phyloP scores from a whole-genome alignment of 2,329 filamentous ascomycete genomes.

The Ramichloridium luteum region DNA sequence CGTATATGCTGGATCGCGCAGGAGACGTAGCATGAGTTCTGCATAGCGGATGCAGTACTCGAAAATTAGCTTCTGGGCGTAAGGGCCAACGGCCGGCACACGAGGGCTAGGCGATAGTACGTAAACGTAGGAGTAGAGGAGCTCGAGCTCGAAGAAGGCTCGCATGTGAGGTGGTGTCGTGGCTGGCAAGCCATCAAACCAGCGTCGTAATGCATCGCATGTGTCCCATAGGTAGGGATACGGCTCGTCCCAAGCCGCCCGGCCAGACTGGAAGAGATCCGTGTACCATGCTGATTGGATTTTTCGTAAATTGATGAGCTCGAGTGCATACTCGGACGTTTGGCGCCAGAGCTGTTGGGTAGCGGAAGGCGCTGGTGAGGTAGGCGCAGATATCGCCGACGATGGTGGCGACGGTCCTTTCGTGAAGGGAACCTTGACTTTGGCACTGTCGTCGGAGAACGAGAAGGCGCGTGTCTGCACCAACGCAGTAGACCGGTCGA shows the following conservation, averaged over 20 bases:
- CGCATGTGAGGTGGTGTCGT: slow-evolving; percentile 53
- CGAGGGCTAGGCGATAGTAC: slow-evolving; percentile 70
- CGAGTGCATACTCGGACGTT: slow-evolving; percentile 56
- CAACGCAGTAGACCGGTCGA: slow-evolving; percentile 85
- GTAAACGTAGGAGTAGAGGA: slow-evolving; percentile 84
- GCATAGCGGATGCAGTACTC: slow-evolving; percentile 78
- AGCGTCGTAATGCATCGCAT: slow-evolving; percentile 64
- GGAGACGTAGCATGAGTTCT: slow-evolving; percentile 56
- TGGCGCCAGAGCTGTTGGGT: slow-evolving; percentile 33
- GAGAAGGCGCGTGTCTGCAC: slow-evolving; percentile 80
- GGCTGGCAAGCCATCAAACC: slow-evolving; percentile 65
- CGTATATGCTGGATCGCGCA: slow-evolving; percentile 45
- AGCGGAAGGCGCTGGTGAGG: slow-evolving; percentile 17
- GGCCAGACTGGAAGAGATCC: slow-evolving; percentile 68
- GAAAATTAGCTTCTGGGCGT: slow-evolving; percentile 67
- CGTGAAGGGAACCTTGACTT: slow-evolving; percentile 61
- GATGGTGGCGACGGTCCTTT: slow-evolving; percentile 11
- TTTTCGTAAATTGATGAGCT: slow-evolving; percentile 71
- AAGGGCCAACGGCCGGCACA: slow-evolving; percentile 59
- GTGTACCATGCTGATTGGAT: slow-evolving; percentile 86
- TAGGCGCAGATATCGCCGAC: slow-evolving; percentile 13
- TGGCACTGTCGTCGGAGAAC: slow-evolving; percentile 78
- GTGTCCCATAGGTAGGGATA: slow-evolving; percentile 62
- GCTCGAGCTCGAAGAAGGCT: slow-evolving; percentile 72
- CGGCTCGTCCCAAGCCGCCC: slow-evolving; percentile 54